Conservation (phyloP, 805 yeast species). For the Nakazawaea ambrosiae region DNA sequence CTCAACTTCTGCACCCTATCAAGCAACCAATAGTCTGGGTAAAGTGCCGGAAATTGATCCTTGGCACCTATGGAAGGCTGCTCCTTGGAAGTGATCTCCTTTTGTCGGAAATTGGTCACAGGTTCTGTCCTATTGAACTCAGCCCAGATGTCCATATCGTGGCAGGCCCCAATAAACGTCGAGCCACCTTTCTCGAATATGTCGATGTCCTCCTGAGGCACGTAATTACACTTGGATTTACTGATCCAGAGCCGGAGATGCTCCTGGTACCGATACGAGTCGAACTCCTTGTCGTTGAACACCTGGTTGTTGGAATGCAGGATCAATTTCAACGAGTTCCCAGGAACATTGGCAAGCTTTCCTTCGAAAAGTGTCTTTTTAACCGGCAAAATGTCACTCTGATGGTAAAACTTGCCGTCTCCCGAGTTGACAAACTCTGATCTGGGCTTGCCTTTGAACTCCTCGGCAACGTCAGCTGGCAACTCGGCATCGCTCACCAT, state of each 20-base stretch:
- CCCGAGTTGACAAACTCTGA: constrained; percentile 27
- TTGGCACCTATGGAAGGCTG: constrained; percentile 13
- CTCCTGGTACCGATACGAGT: constrained; percentile 23
- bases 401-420: constrained; percentile 24
- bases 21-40: constrained; percentile 19
- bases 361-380: constrained; percentile 24
- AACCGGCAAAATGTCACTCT: constrained; percentile 19
- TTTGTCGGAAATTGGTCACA: constrained; percentile 18
- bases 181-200: constrained; percentile 26
- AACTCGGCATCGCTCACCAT: constrained; percentile 19
- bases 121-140: constrained; percentile 27
- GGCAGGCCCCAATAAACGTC: constrained; percentile 34
- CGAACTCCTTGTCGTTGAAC: constrained; percentile 15
- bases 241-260: constrained; percentile 32
- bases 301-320: constrained; percentile 17
- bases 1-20: constrained; percentile 16
- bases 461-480: constrained; percentile 13
- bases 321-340: constrained; percentile 16
- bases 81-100: constrained; percentile 14
- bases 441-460: constrained; percentile 10
- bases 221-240: constrained; percentile 28
- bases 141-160: constrained; percentile 29
- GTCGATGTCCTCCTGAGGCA: constrained; percentile 31
- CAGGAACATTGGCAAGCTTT: constrained; percentile 22
- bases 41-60: constrained; percentile 19